Evolutionary conservation across 148 eudicot genomes (phyloP).

Genomic region (Rhododendron williamsianum): DNA sequence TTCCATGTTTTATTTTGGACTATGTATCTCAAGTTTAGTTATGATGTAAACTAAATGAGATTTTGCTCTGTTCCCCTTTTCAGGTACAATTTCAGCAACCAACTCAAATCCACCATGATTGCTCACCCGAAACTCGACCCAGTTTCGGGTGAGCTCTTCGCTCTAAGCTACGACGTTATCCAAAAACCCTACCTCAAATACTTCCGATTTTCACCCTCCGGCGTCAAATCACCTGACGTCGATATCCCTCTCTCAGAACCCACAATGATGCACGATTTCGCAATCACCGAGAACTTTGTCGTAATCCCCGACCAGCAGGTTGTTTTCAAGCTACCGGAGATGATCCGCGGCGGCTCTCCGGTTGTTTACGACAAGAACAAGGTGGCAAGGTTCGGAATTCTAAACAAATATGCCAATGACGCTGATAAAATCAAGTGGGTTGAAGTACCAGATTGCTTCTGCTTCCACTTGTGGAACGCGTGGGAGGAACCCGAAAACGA

Average conservation of each 20-base stretch:
- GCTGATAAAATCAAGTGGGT: slow-evolving; percentile 55
- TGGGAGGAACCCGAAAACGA: slow-evolving; percentile 83
- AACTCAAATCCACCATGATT: slow-evolving; percentile 59
- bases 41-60: neutral
- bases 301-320: slow-evolving; percentile 76
- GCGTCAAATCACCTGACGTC: slow-evolving; percentile 52
- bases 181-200: slow-evolving; percentile 64
- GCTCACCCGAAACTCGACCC: slow-evolving; percentile 86
- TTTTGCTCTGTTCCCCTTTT: slow-evolving; percentile 22
- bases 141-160: slow-evolving; percentile 52
- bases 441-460: slow-evolving; percentile 73
- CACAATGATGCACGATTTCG: slow-evolving; percentile 90
- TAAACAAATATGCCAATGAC: slow-evolving; percentile 41
- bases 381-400: slow-evolving; percentile 51
- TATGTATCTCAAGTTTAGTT: neutral
- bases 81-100: slow-evolving; percentile 43
- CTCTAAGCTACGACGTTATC: slow-evolving; percentile 66
- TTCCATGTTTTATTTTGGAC: neutral
- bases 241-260: slow-evolving; percentile 53
- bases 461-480: slow-evolving; percentile 89
- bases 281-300: slow-evolving; percentile 61
- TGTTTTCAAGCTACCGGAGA: slow-evolving; percentile 73
- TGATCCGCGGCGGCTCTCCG: slow-evolving; percentile 82
- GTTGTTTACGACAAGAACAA: slow-evolving; percentile 61
- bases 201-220: slow-evolving; percentile 44